These are phyloP conservation scores for Linanthus parryae DNA, from an alignment of 148 eudicot species.

Conservation along the genomic window DNA sequence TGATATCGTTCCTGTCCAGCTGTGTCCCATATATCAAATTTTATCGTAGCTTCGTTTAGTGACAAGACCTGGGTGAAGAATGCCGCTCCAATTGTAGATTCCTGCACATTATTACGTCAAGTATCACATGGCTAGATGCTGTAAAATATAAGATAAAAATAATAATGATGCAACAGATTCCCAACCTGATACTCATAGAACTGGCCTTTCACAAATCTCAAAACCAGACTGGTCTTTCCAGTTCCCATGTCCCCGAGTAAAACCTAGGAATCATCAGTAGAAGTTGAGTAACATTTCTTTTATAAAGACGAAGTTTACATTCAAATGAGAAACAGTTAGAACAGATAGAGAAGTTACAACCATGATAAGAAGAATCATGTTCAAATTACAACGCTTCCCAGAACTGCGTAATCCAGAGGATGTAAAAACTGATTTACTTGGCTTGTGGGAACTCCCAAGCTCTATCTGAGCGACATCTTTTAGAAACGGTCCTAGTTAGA, in stretches of 20 bases:
- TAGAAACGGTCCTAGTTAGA: too few relatives aligned
- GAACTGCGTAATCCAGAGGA: too few relatives aligned
- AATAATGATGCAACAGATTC: background rate
- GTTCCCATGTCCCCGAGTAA: constrained; percentile 78
- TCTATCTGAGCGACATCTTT: too few relatives aligned
- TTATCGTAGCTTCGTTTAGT: constrained; percentile 45
- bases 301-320: too few relatives aligned
- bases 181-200: constrained; percentile 59
- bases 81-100: constrained; percentile 81
- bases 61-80: constrained; percentile 67
- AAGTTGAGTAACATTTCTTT: too few relatives aligned
- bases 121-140: background rate
- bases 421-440: too few relatives aligned
- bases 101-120: constrained; percentile 28
- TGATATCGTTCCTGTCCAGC: constrained; percentile 82
- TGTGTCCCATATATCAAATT: constrained; percentile 82
- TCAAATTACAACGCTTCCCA: too few relatives aligned
- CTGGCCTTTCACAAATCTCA: constrained; percentile 81
- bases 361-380: too few relatives aligned
- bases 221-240: constrained; percentile 70
- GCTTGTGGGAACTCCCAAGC: too few relatives aligned
- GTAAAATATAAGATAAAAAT: background rate
- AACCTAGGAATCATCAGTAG: constrained; percentile 56
- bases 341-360: too few relatives aligned
- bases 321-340: too few relatives aligned